These are phyloP conservation scores for Pyrenophora teres DNA, from an alignment of 2,329 filamentous ascomycete genomes.

Conservation along the genomic window DNA sequence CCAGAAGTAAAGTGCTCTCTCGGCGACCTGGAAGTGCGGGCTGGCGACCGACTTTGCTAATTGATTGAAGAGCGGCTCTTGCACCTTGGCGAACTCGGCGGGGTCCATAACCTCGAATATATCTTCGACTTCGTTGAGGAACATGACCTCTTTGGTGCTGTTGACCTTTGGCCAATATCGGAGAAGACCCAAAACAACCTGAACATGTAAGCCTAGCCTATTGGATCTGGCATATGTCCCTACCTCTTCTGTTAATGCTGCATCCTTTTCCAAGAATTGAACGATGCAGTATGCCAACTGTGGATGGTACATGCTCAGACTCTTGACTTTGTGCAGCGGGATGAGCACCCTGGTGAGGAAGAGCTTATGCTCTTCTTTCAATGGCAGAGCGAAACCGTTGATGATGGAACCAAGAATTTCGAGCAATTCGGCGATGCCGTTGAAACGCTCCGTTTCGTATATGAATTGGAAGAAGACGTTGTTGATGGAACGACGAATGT, in stretches of 20 bases:
- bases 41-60: constrained; percentile 97
- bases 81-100: constrained; percentile 96
- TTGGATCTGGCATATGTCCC: constrained; percentile 33
- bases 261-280: constrained; percentile 97
- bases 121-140: constrained; percentile 97
- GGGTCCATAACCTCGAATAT: constrained; percentile 99
- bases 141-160: constrained; percentile 99
- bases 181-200: constrained; percentile 91
- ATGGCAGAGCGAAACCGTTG: constrained; percentile 93
- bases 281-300: constrained; percentile 99
- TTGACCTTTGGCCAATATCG: constrained; percentile 99
- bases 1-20: constrained; percentile 98
- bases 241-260: constrained; percentile 94
- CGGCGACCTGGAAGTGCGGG: constrained; percentile 97
- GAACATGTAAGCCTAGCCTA: constrained; percentile 21
- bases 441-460: constrained; percentile 98
- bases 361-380: constrained; percentile 98
- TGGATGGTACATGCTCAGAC: constrained; percentile 99
- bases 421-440: constrained; percentile 93
- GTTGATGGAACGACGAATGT: constrained; percentile 98
- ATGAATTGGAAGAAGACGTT: constrained; percentile 99
- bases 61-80: constrained; percentile 96
- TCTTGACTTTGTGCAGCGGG: constrained; percentile 97
- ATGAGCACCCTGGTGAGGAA: constrained; percentile 93
- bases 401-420: constrained; percentile 99